Percentiles rank a stretch among this genome's conserved stretches.
These are phyloP conservation scores for Acanthamoeba royreba DNA, from an alignment of 208 protist genomes.

Conservation along the genomic window DNA sequence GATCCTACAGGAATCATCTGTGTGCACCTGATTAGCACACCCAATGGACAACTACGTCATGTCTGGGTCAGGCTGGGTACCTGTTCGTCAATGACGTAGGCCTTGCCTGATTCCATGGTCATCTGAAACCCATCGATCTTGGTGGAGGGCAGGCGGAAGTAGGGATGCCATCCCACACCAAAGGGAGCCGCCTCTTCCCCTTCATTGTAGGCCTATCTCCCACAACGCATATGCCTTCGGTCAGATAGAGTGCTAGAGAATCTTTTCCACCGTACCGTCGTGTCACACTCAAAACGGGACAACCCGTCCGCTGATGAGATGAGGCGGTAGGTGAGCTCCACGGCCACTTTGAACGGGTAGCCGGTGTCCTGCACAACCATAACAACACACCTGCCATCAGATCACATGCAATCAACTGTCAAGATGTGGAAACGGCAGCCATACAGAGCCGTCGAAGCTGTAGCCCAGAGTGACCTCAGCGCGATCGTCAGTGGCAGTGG, in stretches of 20 bases:
- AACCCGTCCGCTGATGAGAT: background rate
- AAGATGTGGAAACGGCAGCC: background rate
- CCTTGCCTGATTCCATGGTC: background rate
- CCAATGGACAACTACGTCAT: background rate
- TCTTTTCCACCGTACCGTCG: background rate
- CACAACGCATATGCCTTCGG: background rate
- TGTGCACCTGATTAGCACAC: background rate
- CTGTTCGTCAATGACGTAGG: background rate
- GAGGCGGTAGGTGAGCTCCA: background rate
- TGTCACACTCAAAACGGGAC: background rate
- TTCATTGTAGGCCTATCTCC: background rate
- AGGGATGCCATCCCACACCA: background rate
- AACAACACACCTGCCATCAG: too few relatives aligned
- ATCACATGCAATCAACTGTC: too few relatives aligned
- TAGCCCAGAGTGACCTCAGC: background rate
- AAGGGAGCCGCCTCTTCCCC: background rate
- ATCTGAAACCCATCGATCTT: background rate
- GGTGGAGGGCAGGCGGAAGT: background rate
- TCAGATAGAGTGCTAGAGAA: background rate
- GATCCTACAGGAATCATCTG: background rate
- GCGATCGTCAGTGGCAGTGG: background rate
- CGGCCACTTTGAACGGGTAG: background rate
- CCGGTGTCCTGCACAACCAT: background rate
- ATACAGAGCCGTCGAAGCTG: background rate
- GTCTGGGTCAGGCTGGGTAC: background rate